Conservation (phyloP, 1,139 yeast species). For the Zygosaccharomyces pseudobailii region DNA sequence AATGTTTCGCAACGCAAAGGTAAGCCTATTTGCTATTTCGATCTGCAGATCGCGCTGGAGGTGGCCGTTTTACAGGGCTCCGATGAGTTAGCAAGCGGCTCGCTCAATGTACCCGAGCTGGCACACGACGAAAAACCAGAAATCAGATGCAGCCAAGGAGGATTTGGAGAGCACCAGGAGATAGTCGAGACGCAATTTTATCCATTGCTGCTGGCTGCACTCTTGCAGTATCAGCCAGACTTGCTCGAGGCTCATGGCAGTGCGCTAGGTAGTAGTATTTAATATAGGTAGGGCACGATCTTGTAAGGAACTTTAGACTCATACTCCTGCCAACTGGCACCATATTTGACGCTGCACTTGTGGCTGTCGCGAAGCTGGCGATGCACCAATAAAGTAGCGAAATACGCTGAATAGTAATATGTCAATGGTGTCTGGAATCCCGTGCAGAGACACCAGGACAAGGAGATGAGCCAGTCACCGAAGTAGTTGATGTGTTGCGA, state of each 20-base stretch:
- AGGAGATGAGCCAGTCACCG: conserved; percentile 92
- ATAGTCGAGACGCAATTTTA: conserved; percentile 45
- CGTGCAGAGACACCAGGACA: conserved; percentile 91
- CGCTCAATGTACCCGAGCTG: conserved; percentile 55
- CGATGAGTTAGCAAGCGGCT: conserved; percentile 34
- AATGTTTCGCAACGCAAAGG: conserved; percentile 81
- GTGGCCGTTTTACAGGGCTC: conserved; percentile 38
- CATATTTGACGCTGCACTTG: conserved; percentile 83
- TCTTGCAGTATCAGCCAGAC: conserved; percentile 57
- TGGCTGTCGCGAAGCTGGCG: conserved; percentile 90
- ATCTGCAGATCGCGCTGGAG: conserved; percentile 50
- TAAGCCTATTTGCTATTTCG: conserved; percentile 69
- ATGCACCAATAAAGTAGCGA: conserved; percentile 75
- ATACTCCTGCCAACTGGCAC: conserved; percentile 79
- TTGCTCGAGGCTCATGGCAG: conserved; percentile 56
- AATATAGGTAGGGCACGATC: conserved; percentile 84
- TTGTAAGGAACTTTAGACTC: conserved; percentile 78
- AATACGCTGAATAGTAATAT: conserved; percentile 80
- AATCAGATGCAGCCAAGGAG: conserved; percentile 35
- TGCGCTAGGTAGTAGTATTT: conserved; percentile 41
- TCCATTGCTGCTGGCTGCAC: conserved; percentile 46
- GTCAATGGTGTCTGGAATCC: conserved; percentile 79
- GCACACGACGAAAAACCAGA: conserved; percentile 61
- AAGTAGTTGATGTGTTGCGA: conserved; percentile 92
- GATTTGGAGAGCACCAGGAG: conserved; percentile 21